phyloP scores from a whole-genome alignment of 345 rosid genomes.

The Populus alba region DNA sequence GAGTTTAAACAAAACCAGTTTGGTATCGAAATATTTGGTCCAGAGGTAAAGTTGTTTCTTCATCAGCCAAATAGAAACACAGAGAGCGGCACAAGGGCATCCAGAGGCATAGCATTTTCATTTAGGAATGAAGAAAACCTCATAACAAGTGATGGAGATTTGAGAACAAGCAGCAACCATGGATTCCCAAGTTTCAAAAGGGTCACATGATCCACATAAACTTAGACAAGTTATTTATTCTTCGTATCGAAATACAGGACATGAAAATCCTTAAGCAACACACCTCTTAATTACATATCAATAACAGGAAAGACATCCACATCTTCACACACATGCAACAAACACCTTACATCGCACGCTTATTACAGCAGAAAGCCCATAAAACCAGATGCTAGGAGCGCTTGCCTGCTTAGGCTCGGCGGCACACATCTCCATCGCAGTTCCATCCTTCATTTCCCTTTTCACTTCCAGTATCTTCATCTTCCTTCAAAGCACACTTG shows the following conservation, averaged over 20 bases:
- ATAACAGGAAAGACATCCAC: background rate
- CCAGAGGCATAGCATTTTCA: no score
- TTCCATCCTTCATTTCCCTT: background rate
- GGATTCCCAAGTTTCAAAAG: background rate
- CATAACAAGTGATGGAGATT: background rate
- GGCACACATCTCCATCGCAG: constrained; percentile 13
- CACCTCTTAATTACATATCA: background rate
- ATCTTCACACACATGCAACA: background rate
- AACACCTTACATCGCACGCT: background rate
- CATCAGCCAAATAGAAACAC: no score
- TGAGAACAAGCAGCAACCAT: no score
- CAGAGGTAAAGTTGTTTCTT: no score
- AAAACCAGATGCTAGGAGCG: background rate
- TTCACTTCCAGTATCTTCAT: background rate
- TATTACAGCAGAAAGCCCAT: background rate
- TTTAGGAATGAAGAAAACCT: no score
- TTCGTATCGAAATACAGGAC: background rate
- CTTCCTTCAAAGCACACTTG: constrained; percentile 13
- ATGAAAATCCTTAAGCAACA: background rate
- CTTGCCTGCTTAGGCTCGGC: background rate
- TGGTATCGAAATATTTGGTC: no score
- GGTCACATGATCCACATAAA: background rate
- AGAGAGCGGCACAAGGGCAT: no score
- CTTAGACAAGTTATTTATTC: background rate
- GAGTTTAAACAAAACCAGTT: no score